A percentile compares a stretch with the other conserved stretches of the same genome.
phyloP scores from a whole-genome alignment of 345 rosid genomes.

The Acer saccharum region DNA sequence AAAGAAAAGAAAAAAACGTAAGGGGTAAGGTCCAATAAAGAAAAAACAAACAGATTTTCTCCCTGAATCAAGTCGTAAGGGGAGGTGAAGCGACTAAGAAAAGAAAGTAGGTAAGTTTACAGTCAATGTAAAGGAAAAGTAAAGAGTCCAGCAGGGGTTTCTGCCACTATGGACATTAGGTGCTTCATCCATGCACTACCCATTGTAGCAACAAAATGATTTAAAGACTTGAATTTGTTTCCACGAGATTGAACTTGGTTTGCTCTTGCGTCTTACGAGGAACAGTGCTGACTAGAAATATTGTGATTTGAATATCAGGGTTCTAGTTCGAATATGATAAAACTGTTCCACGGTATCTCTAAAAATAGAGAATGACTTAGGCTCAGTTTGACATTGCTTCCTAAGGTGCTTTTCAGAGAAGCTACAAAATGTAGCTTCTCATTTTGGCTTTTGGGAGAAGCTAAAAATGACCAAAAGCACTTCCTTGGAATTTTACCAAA shows the following conservation, averaged over 20 bases:
- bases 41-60: neutral
- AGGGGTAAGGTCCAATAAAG: neutral
- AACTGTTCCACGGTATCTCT: neutral
- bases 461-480: too few relatives aligned
- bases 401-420: too few relatives aligned
- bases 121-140: neutral
- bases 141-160: neutral
- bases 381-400: too few relatives aligned
- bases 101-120: neutral
- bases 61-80: neutral
- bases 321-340: neutral
- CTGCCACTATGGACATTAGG: neutral
- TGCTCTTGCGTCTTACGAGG: neutral
- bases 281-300: neutral
- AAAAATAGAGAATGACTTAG: neutral
- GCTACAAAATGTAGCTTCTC: too few relatives aligned
- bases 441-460: too few relatives aligned
- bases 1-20: neutral
- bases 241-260: neutral
- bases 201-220: neutral
- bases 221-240: neutral
- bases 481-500: too few relatives aligned
- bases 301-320: neutral
- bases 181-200: neutral
- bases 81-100: neutral